These are phyloP conservation scores for Nigrospora osmanthi DNA, from an alignment of 2,329 filamentous ascomycete genomes.

Conservation along the genomic window DNA sequence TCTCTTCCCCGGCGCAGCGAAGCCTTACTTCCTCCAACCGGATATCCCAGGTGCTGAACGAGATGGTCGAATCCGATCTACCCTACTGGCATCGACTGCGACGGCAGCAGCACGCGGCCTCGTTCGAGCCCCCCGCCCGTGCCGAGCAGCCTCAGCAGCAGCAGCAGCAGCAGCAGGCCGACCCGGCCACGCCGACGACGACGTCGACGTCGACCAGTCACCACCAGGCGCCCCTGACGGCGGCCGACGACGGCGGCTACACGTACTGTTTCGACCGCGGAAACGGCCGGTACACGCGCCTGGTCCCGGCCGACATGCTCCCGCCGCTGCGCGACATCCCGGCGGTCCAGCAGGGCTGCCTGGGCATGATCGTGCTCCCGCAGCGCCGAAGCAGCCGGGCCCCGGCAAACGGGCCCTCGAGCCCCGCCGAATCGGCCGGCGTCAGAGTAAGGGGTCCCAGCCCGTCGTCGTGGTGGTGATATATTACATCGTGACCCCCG, in stretches of 20 bases:
- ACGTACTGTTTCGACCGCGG: constrained; percentile 46
- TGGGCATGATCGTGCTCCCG: constrained; percentile 40
- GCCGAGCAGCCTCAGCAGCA: neutral
- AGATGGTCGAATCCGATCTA: constrained; percentile 12
- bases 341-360: constrained; percentile 24
- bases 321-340: constrained; percentile 37
- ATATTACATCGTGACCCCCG: neutral
- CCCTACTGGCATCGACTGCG: neutral
- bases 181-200: neutral
- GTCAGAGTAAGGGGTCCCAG: constrained; percentile 29
- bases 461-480: constrained; percentile 5
- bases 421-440: constrained; percentile 26
- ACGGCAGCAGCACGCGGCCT: neutral
- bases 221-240: constrained; percentile 11
- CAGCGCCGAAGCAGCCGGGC: constrained; percentile 25
- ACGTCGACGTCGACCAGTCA: neutral
- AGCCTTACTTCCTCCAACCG: constrained; percentile 21
- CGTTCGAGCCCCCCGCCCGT: neutral
- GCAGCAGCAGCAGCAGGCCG: neutral
- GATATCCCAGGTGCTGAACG: constrained; percentile 11
- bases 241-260: constrained; percentile 23
- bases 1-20: constrained; percentile 6
- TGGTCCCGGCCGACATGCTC: constrained; percentile 48
- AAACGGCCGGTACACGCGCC: constrained; percentile 43
- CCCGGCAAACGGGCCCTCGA: constrained; percentile 23